These are phyloP conservation scores for Umbelopsis sp. DNA, from an alignment of 192 early-diverging fungal genomes.

Conservation along the genomic window DNA sequence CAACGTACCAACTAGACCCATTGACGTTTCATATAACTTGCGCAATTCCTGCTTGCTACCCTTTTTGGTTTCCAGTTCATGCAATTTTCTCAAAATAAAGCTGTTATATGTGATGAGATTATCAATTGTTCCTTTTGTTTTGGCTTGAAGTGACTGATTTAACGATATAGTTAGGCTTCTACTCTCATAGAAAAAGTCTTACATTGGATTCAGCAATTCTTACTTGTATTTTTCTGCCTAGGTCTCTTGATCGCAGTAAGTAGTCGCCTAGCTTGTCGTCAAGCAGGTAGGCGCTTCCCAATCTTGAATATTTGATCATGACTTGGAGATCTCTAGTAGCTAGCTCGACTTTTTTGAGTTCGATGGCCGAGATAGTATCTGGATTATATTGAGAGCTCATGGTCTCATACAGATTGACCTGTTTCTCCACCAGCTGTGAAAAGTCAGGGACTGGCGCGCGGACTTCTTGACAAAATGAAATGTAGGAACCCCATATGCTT, in stretches of 20 bases:
- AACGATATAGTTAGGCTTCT: slow-evolving; percentile 26
- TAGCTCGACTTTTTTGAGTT: slow-evolving; percentile 51
- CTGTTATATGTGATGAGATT: slow-evolving; percentile 54
- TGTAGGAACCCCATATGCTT: slow-evolving; percentile 7
- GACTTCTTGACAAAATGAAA: slow-evolving; percentile 13
- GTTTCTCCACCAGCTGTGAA: slow-evolving; percentile 47
- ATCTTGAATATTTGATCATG: slow-evolving; percentile 47
- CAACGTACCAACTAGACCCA: slow-evolving; percentile 38
- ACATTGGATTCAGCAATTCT: slow-evolving; percentile 19
- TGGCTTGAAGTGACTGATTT: slow-evolving; percentile 48
- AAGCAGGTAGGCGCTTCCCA: slow-evolving; percentile 34
- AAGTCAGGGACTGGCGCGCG: slow-evolving; percentile 46
- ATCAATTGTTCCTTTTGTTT: slow-evolving; percentile 51
- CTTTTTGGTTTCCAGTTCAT: slow-evolving; percentile 35
- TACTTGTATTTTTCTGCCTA: slow-evolving; percentile 47
- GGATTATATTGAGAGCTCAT: slow-evolving; percentile 39
- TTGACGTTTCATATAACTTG: slow-evolving; percentile 30
- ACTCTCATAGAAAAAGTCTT: slow-evolving; percentile 35
- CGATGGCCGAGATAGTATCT: slow-evolving; percentile 34
- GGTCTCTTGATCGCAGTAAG: slow-evolving; percentile 34
- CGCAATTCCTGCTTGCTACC: slow-evolving; percentile 33
- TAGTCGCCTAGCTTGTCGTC: slow-evolving; percentile 42
- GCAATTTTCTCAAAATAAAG: slow-evolving; percentile 37
- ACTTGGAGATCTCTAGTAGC: slow-evolving; percentile 52
- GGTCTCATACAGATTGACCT: slow-evolving; percentile 44